Conservation (phyloP, 2,329 filamentous ascomycete species). For the Ceratocystiopsis sp. region DNA sequence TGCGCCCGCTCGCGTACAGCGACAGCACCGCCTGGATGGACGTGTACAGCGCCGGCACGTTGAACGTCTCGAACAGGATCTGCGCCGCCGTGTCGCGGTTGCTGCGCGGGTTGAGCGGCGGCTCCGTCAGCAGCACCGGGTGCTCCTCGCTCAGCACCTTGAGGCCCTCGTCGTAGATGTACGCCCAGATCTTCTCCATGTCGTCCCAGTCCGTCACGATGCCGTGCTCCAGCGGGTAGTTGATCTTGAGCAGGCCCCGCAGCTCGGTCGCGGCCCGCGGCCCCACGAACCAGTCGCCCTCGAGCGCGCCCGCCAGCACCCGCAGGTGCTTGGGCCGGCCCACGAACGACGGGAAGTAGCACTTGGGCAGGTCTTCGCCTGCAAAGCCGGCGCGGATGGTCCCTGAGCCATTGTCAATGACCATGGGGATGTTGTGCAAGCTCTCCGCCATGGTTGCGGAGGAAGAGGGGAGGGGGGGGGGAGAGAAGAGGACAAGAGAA, state of each 20-base stretch:
- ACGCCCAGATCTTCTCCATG: conserved; percentile 99
- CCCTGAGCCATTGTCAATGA: conserved; percentile 96
- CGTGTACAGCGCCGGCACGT: conserved; percentile 88
- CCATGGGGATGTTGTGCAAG: conserved; percentile 93
- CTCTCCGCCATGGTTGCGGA: conserved; percentile 32
- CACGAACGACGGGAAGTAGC: conserved; percentile 94
- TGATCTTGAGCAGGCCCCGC: conserved; percentile 84
- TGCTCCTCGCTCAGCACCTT: conserved; percentile 98
- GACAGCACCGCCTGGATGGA: conserved; percentile 95
- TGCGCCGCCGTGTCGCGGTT: conserved; percentile 95
- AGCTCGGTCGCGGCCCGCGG: conserved; percentile 75
- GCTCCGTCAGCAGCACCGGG: conserved; percentile 88
- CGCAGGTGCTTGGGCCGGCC: conserved; percentile 89
- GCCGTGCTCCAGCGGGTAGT: conserved; percentile 89
- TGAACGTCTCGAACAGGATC: conserved; percentile 97
- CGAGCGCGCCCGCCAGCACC: conserved; percentile 87
- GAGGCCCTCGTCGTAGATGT: conserved; percentile 87
- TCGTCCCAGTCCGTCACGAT: conserved; percentile 99
- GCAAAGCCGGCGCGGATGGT: conserved; percentile 96
- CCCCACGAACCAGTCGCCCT: conserved; percentile 95
- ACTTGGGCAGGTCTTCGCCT: conserved; percentile 88
- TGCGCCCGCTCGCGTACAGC: conserved; percentile 86
- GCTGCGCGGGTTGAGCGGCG: conserved; percentile 82
- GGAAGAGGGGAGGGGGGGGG: not conserved
- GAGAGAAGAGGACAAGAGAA: not conserved